These are phyloP conservation scores for Candida yuanshanica DNA, from an alignment of 805 yeast genomes.

Conservation along the genomic window DNA sequence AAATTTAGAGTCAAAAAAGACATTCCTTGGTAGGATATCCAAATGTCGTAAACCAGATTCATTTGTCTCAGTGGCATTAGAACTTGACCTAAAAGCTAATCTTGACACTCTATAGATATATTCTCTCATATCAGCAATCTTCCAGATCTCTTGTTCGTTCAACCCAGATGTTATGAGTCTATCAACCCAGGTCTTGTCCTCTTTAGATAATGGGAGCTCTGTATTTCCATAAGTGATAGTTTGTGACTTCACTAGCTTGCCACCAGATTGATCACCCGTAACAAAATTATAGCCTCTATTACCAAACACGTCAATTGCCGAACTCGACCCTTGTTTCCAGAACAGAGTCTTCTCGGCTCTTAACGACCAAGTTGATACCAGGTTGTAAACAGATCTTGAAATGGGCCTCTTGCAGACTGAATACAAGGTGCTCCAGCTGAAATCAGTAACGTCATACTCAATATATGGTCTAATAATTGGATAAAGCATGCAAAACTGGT, in stretches of 20 bases:
- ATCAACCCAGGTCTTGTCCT: conserved; percentile 69
- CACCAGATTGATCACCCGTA: conserved; percentile 9
- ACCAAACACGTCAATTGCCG: conserved; percentile 40
- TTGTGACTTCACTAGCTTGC: conserved; percentile 12
- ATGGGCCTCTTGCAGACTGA: conserved; percentile 66
- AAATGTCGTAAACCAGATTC: conserved; percentile 25
- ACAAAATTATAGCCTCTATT: conserved; percentile 32
- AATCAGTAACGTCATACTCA: conserved; percentile 67
- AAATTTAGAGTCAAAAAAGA: conserved; percentile 41
- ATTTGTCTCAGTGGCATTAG: conserved; percentile 4
- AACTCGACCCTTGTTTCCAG: conserved; percentile 55
- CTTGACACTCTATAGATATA: conserved; percentile 58
- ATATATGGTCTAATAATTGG: conserved; percentile 76
- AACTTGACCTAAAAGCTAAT: conserved; percentile 29
- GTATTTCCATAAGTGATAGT: conserved; percentile 34
- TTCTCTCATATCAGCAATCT: conserved; percentile 62
- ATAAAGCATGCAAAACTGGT: conserved; percentile 73
- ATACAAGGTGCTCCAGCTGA: conserved; percentile 59
- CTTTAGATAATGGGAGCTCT: conserved; percentile 52
- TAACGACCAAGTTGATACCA: conserved; percentile 66
- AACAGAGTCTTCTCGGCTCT: conserved; percentile 65
- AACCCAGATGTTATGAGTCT: conserved; percentile 71
- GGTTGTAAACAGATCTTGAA: conserved; percentile 56
- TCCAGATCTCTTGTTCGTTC: conserved; percentile 73
- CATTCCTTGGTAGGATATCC: conserved; percentile 42